phyloP scores from a whole-genome alignment of 106 monocot genomes.

The Dioscorea zingiberensis region DNA sequence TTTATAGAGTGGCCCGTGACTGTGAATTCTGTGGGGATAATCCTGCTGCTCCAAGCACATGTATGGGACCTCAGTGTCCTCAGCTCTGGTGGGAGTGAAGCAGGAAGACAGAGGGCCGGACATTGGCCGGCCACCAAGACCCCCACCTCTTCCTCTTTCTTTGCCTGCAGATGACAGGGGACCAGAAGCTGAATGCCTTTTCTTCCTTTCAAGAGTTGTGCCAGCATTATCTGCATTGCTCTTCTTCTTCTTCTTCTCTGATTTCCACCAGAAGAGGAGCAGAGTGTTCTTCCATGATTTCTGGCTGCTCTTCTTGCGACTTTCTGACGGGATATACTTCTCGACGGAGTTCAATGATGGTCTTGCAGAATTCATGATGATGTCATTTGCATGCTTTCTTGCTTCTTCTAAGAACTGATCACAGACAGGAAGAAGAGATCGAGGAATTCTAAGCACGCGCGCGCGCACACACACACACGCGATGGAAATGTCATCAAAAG shows the following conservation, averaged over 20 bases:
- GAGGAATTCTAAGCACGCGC: no score
- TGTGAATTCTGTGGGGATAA: background rate
- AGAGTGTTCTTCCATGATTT: background rate
- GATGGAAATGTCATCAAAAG: background rate
- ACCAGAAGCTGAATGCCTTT: background rate
- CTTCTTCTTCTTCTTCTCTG: background rate
- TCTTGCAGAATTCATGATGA: background rate
- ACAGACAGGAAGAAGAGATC: background rate
- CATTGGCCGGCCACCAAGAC: background rate
- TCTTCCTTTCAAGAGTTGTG: background rate
- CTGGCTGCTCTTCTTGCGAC: background rate
- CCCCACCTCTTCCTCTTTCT: background rate
- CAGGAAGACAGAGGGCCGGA: background rate
- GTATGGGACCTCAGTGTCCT: background rate
- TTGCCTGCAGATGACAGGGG: background rate
- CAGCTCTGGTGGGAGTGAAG: background rate
- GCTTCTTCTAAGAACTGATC: background rate
- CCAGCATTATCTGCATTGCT: background rate
- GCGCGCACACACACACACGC: no score
- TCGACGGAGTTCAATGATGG: background rate
- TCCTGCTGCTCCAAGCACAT: background rate
- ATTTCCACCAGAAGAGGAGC: background rate
- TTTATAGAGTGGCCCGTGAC: background rate
- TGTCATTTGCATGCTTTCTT: background rate
- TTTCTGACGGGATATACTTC: background rate